Evolutionary conservation across 495 filamentous ascomycete genomes (phyloP).

Genomic region (Annulohypoxylon stygium): DNA sequence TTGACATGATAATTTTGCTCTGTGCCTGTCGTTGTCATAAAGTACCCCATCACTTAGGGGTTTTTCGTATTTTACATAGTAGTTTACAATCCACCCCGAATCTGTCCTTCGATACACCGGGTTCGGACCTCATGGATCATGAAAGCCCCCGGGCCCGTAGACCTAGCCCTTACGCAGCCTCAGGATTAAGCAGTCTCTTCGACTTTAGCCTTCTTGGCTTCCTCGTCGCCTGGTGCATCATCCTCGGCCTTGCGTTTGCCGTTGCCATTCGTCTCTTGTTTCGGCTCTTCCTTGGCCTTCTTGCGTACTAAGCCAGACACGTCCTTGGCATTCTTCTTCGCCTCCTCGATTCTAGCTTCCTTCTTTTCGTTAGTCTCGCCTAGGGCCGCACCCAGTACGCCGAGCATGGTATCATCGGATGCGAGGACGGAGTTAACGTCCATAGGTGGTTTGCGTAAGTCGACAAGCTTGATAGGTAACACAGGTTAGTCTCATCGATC

Average conservation of each 20-base stretch:
- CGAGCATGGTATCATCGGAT: constrained; percentile 62
- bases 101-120: no score
- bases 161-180: neutral
- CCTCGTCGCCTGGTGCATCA: constrained; percentile 52
- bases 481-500: constrained; percentile 38
- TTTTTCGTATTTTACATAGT: constrained; percentile 25
- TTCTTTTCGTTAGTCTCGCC: constrained; percentile 74
- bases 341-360: constrained; percentile 78
- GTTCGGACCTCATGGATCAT: neutral
- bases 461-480: constrained; percentile 70
- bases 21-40: neutral
- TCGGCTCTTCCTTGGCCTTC: constrained; percentile 67
- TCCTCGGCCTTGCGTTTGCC: constrained; percentile 65
- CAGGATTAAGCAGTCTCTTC: constrained; percentile 36
- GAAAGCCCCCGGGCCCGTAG: neutral
- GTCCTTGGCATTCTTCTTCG: constrained; percentile 84
- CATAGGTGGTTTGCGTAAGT: constrained; percentile 78
- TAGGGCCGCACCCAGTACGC: constrained; percentile 80
- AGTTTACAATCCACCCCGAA: constrained; percentile 15
- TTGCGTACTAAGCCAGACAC: constrained; percentile 86
- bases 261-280: constrained; percentile 50
- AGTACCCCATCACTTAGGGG: constrained; percentile 8
- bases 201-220: constrained; percentile 56
- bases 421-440: constrained; percentile 70
- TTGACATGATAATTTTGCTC: neutral